Evolutionary conservation across 768 basidiomycete genomes (phyloP).

Genomic region (Naganishia vaughanmartiniae): DNA sequence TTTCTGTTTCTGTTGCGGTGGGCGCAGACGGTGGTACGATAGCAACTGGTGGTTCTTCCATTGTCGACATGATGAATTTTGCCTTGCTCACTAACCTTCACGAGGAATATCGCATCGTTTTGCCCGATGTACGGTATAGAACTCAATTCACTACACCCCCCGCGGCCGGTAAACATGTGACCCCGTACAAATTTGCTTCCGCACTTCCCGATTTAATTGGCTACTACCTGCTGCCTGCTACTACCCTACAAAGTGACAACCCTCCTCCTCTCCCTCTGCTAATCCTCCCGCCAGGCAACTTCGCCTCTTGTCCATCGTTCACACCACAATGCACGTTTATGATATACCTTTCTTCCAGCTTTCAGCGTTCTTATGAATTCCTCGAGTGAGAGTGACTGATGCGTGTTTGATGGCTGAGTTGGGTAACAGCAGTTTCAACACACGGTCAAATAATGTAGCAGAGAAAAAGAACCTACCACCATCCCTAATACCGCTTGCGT

Average conservation of each 20-base stretch:
- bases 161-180: no score
- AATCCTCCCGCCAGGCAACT: constrained; percentile 74
- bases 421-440: neutral
- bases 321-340: constrained; percentile 86
- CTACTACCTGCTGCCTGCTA: no score
- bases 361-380: constrained; percentile 85
- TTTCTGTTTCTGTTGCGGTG: neutral
- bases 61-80: no score
- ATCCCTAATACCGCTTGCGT: neutral
- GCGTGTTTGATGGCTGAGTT: neutral
- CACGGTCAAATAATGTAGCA: neutral
- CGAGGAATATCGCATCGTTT: no score
- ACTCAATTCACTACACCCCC: no score
- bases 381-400: constrained; percentile 72
- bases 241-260: no score
- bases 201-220: no score
- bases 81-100: no score
- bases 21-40: no score
- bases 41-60: no score
- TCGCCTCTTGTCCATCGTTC: constrained; percentile 81
- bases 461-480: neutral
- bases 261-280: constrained; percentile 7
- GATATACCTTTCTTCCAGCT: constrained; percentile 81
- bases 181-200: no score
- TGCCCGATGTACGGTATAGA: no score